Percentiles rank a stretch among this genome's conserved stretches.
These are phyloP conservation scores for Galerina sulciceps DNA, from an alignment of 768 basidiomycete genomes.

Conservation along the genomic window DNA sequence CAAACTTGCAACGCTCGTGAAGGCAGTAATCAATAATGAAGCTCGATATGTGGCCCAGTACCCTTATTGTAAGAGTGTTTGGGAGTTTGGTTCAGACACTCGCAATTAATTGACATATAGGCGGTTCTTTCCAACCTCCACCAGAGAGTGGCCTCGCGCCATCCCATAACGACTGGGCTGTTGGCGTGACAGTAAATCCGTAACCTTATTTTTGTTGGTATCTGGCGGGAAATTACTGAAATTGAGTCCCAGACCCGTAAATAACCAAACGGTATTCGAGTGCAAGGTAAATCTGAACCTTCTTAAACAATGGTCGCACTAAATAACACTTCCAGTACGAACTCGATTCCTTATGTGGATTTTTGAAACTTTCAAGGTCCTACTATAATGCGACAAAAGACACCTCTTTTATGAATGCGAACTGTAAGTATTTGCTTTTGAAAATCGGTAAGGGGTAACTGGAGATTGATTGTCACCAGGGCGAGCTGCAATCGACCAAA, in stretches of 20 bases:
- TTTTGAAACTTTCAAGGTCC: conserved; percentile 75
- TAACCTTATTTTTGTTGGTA: conserved; percentile 35
- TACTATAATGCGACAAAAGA: conserved; percentile 78
- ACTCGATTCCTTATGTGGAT: conserved; percentile 78
- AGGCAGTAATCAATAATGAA: conserved; percentile 84
- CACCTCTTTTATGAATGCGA: conserved; percentile 67
- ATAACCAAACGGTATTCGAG: conserved; percentile 76
- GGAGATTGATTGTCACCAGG: conserved; percentile 43
- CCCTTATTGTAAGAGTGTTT: conserved; percentile 61
- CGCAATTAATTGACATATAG: conserved; percentile 24
- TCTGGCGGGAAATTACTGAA: neutral
- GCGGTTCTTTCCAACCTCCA: conserved; percentile 81
- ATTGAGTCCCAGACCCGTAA: conserved; percentile 52
- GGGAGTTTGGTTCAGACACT: neutral
- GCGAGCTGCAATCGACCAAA: conserved; percentile 67
- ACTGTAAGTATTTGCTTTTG: conserved; percentile 49
- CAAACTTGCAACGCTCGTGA: conserved; percentile 66
- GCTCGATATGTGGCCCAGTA: conserved; percentile 72
- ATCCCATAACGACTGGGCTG: conserved; percentile 70
- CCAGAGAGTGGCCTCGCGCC: conserved; percentile 71
- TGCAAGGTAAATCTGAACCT: conserved; percentile 60
- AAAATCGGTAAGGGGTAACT: neutral
- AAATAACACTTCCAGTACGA: conserved; percentile 56
- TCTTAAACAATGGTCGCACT: neutral
- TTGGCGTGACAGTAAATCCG: conserved; percentile 75